Evolutionary conservation across 768 basidiomycete species (phyloP).

Genomic region (Coprinopsis marcescibilis): DNA sequence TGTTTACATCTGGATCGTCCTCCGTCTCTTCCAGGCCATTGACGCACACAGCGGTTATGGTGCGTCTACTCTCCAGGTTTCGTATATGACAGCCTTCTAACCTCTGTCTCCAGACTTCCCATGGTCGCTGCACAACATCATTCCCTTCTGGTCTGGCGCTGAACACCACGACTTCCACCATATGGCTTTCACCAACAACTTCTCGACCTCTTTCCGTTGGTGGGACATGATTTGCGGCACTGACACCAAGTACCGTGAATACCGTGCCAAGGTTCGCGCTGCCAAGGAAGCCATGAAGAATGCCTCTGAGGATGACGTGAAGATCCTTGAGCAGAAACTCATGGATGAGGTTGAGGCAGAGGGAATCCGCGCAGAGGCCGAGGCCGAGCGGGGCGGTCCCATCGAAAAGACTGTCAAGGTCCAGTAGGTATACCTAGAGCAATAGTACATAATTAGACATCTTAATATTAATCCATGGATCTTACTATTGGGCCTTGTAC

Average conservation of each 20-base stretch:
- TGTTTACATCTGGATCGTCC: conserved; percentile 89
- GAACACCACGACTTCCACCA: conserved; percentile 99
- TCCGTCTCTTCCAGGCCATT: conserved; percentile 94
- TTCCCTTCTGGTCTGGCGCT: conserved; percentile 96
- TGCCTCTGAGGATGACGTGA: conserved; percentile 47
- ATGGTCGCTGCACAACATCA: conserved; percentile 87
- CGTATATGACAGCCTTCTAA: not conserved
- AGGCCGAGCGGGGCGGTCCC: conserved; percentile 36
- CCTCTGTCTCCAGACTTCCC: conserved; percentile 69
- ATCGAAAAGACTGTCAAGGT: conserved; percentile 31
- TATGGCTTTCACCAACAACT: conserved; percentile 94
- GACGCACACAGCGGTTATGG: conserved; percentile 97
- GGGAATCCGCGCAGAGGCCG: conserved; percentile 63
- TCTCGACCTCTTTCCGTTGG: conserved; percentile 91
- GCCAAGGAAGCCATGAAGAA: conserved; percentile 53
- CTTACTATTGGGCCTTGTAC: no score
- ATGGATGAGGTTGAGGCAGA: conserved; percentile 69
- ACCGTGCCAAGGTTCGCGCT: conserved; percentile 60
- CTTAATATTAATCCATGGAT: no score
- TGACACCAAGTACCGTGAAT: conserved; percentile 82
- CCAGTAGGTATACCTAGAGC: conserved; percentile 21
- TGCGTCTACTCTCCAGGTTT: conserved; percentile 23
- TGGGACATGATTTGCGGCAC: conserved; percentile 88
- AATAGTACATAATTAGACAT: no score
- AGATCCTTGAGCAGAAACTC: conserved; percentile 53